Evolutionary conservation across 257 asterid genomes (phyloP), one percentile per base, ranked within the genome.

Genomic region (Plectranthus barbatus): DNA sequence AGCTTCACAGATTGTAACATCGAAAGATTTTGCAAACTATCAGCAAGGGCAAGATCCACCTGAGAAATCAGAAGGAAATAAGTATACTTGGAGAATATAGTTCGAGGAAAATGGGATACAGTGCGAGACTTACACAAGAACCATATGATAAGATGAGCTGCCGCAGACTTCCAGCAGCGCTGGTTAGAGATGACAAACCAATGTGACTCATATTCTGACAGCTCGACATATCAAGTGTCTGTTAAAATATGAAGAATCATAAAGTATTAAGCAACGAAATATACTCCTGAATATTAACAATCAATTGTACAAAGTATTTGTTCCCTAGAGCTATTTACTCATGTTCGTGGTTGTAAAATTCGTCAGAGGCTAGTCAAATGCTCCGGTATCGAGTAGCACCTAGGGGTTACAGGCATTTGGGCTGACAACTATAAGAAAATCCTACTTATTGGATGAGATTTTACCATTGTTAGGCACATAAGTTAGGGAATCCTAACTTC

Each of bases 211-310:
- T 73, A 49, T 82, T 90, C 77, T 76, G 93, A 68, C 97, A 85
- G 84, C 95, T 82, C 2, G 97, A 90, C 79, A 90, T 77, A 75
- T 90, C 86, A 40, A 90, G 96, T 56, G 76, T 79, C 97, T 90
- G 89, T 67, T 57, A 58, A 66, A 70, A 26, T 7, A 40, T 40
- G 49, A 36, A 63, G 48, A 63, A 44, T 20, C 39, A 13, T 63
- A 34, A 62, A 34, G 15, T 33, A 21, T 5, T 17, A 7, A n/a
- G n/a, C n/a, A n/a, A n/a, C n/a, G n/a, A n/a, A n/a, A n/a, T n/a
- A n/a, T n/a, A n/a, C n/a, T n/a, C n/a, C n/a, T n/a, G n/a, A n/a
- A n/a, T n/a, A n/a, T n/a, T n/a, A n/a, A n/a, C n/a, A n/a, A n/a
- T n/a, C n/a, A n/a, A n/a, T n/a, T n/a, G n/a, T n/a, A n/a, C n/a